phyloP scores from a whole-genome alignment of 352 stramenopile species.

The Aphanomyces astaci region DNA sequence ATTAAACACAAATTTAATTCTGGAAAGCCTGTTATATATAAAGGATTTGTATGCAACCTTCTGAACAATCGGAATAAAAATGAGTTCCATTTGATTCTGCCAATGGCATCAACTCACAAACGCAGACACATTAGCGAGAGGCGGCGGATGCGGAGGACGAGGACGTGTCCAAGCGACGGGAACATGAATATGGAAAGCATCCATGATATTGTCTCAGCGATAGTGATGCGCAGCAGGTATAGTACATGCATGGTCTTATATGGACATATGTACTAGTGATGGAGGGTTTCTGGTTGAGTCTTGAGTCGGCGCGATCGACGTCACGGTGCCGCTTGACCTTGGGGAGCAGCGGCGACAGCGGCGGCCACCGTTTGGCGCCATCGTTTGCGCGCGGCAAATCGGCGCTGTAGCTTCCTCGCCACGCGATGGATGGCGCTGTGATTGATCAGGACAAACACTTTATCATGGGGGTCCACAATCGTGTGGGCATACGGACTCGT shows the following conservation, averaged over 20 bases:
- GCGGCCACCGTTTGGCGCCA: not conserved
- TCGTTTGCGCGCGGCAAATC: conserved; percentile 29
- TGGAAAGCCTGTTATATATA: not conserved
- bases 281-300: too few relatives aligned
- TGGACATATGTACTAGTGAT: too few relatives aligned
- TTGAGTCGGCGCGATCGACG: too few relatives aligned
- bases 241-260: too few relatives aligned
- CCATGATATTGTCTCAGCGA: too few relatives aligned
- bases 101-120: not conserved
- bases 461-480: conserved; percentile 58
- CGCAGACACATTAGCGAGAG: not conserved
- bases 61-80: too few relatives aligned
- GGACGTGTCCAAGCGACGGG: too few relatives aligned
- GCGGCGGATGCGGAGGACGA: too few relatives aligned
- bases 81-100: not conserved
- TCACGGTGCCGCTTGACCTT: not conserved
- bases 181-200: too few relatives aligned
- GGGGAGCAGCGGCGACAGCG: not conserved
- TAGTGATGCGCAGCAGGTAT: not conserved
- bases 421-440: conserved; percentile 59
- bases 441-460: conserved; percentile 78
- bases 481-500: conserved; percentile 57
- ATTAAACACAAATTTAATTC: not conserved
- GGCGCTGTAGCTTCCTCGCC: conserved; percentile 65
- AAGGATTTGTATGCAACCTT: too few relatives aligned